Conservation (phyloP, 164 flowering plant genomes). For the Echeveria elegans region DNA sequence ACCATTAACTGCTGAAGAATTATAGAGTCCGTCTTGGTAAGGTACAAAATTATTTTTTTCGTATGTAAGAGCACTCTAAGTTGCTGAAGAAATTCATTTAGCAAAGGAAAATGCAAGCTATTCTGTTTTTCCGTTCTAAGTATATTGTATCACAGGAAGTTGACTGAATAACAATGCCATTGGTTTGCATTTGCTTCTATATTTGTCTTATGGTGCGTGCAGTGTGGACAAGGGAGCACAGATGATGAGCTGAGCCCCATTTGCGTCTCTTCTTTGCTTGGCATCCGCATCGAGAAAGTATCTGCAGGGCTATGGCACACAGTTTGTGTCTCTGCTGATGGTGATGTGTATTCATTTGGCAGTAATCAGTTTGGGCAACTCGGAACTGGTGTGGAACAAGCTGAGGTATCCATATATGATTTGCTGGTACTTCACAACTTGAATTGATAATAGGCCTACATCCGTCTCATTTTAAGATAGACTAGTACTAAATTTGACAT, state of each 20-base stretch:
- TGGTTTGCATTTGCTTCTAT: conserved; percentile 7
- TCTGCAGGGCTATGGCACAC: conserved; percentile 98
- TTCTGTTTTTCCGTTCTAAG: conserved; percentile 6
- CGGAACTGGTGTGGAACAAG: conserved; percentile 92
- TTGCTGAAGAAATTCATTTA: too few relatives aligned
- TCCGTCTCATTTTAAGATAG: neutral
- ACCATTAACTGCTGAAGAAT: conserved; percentile 21
- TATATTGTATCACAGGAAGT: neutral
- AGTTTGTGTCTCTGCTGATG: conserved; percentile 73
- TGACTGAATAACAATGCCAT: neutral
- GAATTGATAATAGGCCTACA: neutral
- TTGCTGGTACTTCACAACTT: neutral
- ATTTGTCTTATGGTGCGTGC: neutral
- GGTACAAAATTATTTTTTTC: too few relatives aligned
- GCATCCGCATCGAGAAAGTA: conserved; percentile 57
- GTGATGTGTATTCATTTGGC: conserved; percentile 88
- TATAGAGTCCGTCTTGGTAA: too few relatives aligned
- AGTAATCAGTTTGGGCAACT: conserved; percentile 99
- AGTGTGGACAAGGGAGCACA: conserved; percentile 99
- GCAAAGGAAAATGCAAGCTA: too few relatives aligned
- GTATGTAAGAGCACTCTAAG: too few relatives aligned
- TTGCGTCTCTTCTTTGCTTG: conserved; percentile 81
- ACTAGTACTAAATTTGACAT: neutral
- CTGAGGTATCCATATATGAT: conserved; percentile 91
- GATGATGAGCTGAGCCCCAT: conserved; percentile 86